phyloP scores from a whole-genome alignment of 2,329 filamentous ascomycete species.

The Aspergillus chevalieri region DNA sequence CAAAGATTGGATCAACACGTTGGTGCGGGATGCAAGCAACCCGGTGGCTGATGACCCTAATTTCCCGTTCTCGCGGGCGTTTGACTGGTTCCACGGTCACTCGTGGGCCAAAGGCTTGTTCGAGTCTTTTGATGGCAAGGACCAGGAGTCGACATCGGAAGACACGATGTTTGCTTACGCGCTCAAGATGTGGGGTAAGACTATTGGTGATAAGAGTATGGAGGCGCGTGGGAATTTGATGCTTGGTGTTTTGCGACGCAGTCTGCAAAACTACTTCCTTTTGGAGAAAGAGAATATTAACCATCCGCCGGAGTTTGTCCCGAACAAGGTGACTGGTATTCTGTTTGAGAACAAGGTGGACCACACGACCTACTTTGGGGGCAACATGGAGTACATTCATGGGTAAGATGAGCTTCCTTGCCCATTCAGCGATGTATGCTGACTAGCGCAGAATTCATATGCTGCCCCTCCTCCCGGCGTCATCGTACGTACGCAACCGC shows the following conservation, averaged over 20 bases:
- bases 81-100: conserved; percentile 94
- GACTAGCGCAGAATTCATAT: conserved; percentile 64
- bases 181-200: conserved; percentile 87
- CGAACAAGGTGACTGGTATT: conserved; percentile 65
- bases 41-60: conserved; percentile 62
- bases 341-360: conserved; percentile 95
- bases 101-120: conserved; percentile 70
- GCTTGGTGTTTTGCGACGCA: conserved; percentile 69
- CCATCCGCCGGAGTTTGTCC: conserved; percentile 70
- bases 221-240: conserved; percentile 79
- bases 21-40: conserved; percentile 81
- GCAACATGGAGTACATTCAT: conserved; percentile 64
- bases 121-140: conserved; percentile 49
- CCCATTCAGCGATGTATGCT: conserved; percentile 26
- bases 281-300: conserved; percentile 63
- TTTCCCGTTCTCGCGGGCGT: conserved; percentile 76
- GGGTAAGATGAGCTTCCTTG: conserved; percentile 34
- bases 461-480: conserved; percentile 66
- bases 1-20: conserved; percentile 70
- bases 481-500: conserved; percentile 59
- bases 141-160: conserved; percentile 76
- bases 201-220: conserved; percentile 69
- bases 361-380: conserved; percentile 84
- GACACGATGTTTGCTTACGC: conserved; percentile 83
- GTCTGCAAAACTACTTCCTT: conserved; percentile 75